phyloP scores from a whole-genome alignment of 148 eudicot species.

The Cornus kousa region DNA sequence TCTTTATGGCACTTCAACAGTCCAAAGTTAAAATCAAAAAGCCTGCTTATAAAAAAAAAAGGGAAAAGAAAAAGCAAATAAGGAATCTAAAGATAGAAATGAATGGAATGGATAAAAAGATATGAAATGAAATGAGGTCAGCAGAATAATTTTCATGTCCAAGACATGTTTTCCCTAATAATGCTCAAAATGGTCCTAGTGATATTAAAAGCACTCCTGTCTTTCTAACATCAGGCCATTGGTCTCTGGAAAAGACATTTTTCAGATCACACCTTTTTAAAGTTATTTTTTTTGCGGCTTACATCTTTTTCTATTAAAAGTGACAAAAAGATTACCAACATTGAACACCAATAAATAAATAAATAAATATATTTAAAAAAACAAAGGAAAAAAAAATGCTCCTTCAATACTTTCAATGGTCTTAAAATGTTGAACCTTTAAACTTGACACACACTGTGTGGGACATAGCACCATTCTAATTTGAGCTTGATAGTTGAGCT shows the following conservation, averaged over 20 bases:
- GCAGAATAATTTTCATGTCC: background rate
- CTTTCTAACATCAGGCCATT: background rate
- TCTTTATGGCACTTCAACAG: background rate
- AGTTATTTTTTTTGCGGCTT: background rate
- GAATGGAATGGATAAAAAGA: background rate
- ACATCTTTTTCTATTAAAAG: background rate
- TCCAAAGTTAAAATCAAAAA: background rate
- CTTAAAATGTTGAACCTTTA: no score
- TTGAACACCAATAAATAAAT: no score
- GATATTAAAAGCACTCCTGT: background rate
- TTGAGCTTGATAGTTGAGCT: no score
- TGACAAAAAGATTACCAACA: background rate
- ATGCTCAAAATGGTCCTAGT: background rate
- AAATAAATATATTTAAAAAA: no score
- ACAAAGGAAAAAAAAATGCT: no score
- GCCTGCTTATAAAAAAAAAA: background rate
- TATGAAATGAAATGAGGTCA: background rate
- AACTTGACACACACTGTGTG: no score
- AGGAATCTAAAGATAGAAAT: background rate
- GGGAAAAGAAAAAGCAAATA: slow-evolving; percentile 3
- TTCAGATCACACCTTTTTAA: background rate
- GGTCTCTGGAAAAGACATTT: background rate
- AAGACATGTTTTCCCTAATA: background rate
- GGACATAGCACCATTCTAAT: no score
- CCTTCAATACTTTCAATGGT: no score